A percentile compares a stretch with the other conserved stretches of the same genome.
Conservation (phyloP, 2,329 filamentous ascomycete genomes). For the Cercospora sp. region DNA sequence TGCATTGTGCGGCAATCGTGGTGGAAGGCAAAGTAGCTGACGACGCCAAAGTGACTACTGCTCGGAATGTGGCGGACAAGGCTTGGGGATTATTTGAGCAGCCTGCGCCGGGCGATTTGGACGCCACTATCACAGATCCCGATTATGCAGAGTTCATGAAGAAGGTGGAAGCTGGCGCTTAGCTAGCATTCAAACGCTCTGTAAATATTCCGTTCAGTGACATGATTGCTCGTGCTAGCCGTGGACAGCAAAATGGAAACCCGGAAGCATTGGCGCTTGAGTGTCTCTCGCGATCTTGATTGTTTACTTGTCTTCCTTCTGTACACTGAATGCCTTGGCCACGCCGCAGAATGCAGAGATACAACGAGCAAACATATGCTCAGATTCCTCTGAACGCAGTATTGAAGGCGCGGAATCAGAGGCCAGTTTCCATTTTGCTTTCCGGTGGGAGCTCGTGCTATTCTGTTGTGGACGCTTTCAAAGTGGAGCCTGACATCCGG, state of each 20-base stretch:
- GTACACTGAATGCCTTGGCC: no score
- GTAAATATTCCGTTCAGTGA: background rate
- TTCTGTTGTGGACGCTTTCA: background rate
- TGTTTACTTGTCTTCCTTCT: no score
- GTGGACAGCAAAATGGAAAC: no score
- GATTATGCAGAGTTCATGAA: conserved; percentile 24
- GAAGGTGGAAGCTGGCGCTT: conserved; percentile 9
- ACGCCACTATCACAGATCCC: conserved; percentile 35
- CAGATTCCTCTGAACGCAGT: no score
- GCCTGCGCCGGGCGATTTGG: conserved; percentile 38
- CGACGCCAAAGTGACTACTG: conserved; percentile 45
- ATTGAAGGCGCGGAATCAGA: no score
- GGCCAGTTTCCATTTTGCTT: no score
- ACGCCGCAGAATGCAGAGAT: no score
- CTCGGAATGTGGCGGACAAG: conserved; percentile 46
- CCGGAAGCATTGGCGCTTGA: no score
- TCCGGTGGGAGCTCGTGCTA: no score
- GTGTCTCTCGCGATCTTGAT: no score
- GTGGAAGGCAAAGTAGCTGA: conserved; percentile 46
- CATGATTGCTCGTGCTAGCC: background rate
- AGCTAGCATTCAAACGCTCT: background rate
- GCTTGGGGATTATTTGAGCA: conserved; percentile 47
- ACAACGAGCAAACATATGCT: no score
- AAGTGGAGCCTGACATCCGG: background rate
- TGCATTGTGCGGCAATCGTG: conserved; percentile 50